Evolutionary conservation across 352 stramenopile genomes (phyloP).

Genomic region (Pythium monospermum): DNA sequence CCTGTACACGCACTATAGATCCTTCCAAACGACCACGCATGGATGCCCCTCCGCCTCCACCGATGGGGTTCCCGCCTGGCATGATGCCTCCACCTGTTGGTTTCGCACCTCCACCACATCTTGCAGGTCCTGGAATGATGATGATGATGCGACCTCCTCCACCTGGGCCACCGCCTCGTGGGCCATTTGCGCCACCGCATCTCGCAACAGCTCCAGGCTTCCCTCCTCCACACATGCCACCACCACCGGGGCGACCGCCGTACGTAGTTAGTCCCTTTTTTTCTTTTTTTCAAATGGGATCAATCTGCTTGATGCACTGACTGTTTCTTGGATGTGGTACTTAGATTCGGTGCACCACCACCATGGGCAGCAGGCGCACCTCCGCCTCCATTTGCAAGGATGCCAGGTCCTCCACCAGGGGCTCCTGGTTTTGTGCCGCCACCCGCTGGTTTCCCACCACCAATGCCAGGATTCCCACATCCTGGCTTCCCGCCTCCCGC

Average conservation of each 20-base stretch:
- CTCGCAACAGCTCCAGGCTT: constrained; percentile 16
- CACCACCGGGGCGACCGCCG: constrained; percentile 15
- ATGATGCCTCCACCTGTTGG: constrained; percentile 37
- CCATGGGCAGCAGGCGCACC: constrained; percentile 13
- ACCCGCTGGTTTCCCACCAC: not conserved
- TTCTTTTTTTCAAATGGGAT: too few relatives aligned
- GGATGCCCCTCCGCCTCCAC: constrained; percentile 20
- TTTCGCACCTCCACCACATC: constrained; percentile 38
- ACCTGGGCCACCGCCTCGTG: constrained; percentile 26
- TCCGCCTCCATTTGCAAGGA: constrained; percentile 6
- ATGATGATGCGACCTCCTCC: constrained; percentile 57
- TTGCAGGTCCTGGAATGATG: constrained; percentile 37
- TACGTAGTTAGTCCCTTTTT: too few relatives aligned
- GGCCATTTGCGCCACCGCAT: constrained; percentile 30
- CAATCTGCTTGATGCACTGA: too few relatives aligned
- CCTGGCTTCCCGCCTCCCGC: constrained; percentile 11
- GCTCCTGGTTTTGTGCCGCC: constrained; percentile 19
- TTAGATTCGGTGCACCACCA: constrained; percentile 18
- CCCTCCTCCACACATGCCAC: constrained; percentile 14
- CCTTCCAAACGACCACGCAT: constrained; percentile 47
- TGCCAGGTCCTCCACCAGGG: constrained; percentile 17
- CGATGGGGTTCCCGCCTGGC: constrained; percentile 40
- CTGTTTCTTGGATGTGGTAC: too few relatives aligned
- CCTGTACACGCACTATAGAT: too few relatives aligned
- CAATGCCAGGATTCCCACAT: not conserved